Percentiles rank a stretch among this genome's conserved stretches.
phyloP scores from a whole-genome alignment of 208 protist species.

The Crithidia thermophila region DNA sequence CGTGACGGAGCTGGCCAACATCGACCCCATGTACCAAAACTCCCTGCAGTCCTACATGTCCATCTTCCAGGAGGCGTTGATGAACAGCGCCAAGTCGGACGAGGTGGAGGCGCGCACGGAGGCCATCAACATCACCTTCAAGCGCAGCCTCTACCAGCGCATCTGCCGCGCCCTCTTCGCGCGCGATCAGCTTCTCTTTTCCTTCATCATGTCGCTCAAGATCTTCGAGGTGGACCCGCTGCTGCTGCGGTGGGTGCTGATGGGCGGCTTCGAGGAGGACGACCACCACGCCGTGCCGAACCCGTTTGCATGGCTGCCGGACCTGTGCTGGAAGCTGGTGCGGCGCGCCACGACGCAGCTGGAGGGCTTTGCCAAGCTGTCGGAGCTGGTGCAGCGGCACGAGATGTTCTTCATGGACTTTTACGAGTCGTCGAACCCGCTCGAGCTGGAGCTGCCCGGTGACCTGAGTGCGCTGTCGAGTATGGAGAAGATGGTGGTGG shows the following conservation, averaged over 20 bases:
- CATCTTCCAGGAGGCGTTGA: conserved; percentile 95
- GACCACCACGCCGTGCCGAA: conserved; percentile 32
- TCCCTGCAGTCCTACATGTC: conserved; percentile 96
- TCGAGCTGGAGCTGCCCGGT: conserved; percentile 74
- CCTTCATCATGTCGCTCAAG: conserved; percentile 95
- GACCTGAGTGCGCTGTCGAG: conserved; percentile 53
- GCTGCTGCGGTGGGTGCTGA: conserved; percentile 92
- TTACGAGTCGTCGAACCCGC: conserved; percentile 89
- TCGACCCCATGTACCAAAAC: conserved; percentile 98
- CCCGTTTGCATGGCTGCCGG: conserved; percentile 90
- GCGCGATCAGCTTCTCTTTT: conserved; percentile 94
- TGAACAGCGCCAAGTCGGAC: conserved; percentile 74
- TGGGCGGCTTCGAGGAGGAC: conserved; percentile 83
- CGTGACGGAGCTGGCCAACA: conserved; percentile 96
- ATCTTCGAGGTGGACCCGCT: conserved; percentile 89
- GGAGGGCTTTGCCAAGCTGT: conserved; percentile 43
- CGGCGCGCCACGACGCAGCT: conserved; percentile 78
- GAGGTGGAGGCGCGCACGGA: conserved; percentile 81
- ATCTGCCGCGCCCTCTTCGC: conserved; percentile 95
- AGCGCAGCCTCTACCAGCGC: conserved; percentile 83
- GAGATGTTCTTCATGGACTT: conserved; percentile 76
- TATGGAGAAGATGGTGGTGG: conserved; percentile 92
- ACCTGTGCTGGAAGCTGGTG: conserved; percentile 89
- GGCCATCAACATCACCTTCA: conserved; percentile 88
- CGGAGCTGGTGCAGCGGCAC: conserved; percentile 43